These are phyloP conservation scores for Trametes punicea DNA, from an alignment of 768 basidiomycete genomes.

Conservation along the genomic window DNA sequence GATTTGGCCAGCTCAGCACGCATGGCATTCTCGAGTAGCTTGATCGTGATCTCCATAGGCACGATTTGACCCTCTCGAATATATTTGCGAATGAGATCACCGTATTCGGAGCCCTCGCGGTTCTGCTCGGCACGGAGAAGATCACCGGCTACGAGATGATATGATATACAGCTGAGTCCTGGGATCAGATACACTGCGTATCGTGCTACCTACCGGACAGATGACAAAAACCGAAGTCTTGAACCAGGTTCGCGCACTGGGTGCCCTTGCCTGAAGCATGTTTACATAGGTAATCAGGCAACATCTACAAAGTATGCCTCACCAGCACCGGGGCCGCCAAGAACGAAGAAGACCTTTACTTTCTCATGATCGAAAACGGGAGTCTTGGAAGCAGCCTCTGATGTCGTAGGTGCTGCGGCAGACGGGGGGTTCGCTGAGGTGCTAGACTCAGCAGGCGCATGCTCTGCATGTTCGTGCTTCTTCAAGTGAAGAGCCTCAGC, in stretches of 20 bases:
- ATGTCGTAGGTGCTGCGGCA: not conserved
- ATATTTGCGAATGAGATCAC: constrained; percentile 79
- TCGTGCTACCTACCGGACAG: constrained; percentile 68
- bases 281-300: not conserved
- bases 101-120: constrained; percentile 79
- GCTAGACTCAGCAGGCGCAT: not conserved
- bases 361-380: constrained; percentile 65
- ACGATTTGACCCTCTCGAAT: constrained; percentile 93
- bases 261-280: constrained; percentile 82
- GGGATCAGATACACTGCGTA: constrained; percentile 7
- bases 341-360: constrained; percentile 89
- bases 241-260: constrained; percentile 81
- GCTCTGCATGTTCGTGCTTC: constrained; percentile 15
- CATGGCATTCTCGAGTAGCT: constrained; percentile 94
- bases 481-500: constrained; percentile 34
- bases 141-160: constrained; percentile 73
- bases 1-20: constrained; percentile 46
- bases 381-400: constrained; percentile 10
- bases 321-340: constrained; percentile 97
- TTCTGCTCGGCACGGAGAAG: constrained; percentile 92
- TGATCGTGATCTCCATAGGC: constrained; percentile 95
- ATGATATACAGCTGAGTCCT: not conserved
- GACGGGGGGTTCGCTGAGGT: not conserved
- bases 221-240: constrained; percentile 86
- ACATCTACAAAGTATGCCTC: constrained; percentile 13